Base-by-base conservation (phyloP, 768 basidiomycete genomes). In the Russula brevipes region DNA sequence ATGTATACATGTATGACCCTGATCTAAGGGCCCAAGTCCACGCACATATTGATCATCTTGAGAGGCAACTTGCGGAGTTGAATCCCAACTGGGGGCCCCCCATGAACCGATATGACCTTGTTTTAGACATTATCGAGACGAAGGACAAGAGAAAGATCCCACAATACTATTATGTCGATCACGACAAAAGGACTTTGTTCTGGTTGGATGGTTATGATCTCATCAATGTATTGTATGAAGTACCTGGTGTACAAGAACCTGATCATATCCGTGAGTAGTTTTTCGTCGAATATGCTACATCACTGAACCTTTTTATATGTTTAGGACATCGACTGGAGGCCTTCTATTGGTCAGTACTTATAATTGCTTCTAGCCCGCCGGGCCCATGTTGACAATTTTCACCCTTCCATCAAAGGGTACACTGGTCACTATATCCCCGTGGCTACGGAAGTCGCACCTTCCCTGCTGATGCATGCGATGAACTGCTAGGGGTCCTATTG, bases 351-450 rank as follows among this genome's bases (percentile, higher is more conserved):
- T 64, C 24, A 44, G 53, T 9, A 12, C 24, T 10, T 24, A 1
- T 10, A 8, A 6, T 5, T 17, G 7, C 3, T n/a, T 24, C 24
- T 24, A 19, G 50, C 11, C 9, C 19, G n/a, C n/a, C n/a, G n/a
- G n/a, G n/a, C n/a, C n/a, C n/a, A 17, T 41, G 24, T 24, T 35
- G 30, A 19, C 31, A 5, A n/a, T 5, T 5, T 14, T 1, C 9
- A 7, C 9, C 11, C 19, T 2, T 16, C 39, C 14, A 39, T 31
- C 3, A 54, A 63, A 24, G 62, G 62, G 38, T 30, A 24, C 62
- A 63, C 9, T 63, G 62, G 62, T 63, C 62, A 38, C 33, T 63
- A 17, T 64, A 64, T 54, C 63, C 63, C 24, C 8, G 36, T 11
- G 63, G 63, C 11, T 47, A 36, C n/a, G 5, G 2, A 30, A 10